phyloP scores from a whole-genome alignment of 345 rosid species.

The Citrus sinensis region DNA sequence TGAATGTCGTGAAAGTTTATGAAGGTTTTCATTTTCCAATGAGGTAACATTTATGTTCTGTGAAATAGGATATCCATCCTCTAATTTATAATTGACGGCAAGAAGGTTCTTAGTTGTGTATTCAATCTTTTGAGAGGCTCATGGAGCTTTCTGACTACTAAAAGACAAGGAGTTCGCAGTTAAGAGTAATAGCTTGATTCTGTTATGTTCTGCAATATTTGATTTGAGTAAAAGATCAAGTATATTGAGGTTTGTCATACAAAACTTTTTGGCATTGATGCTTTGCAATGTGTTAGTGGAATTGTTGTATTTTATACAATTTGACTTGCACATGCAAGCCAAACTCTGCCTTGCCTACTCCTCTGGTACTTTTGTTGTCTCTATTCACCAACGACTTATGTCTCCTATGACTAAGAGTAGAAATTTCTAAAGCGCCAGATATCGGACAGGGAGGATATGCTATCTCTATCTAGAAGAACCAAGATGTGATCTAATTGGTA shows the following conservation, averaged over 20 bases:
- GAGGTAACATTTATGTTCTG: constrained; percentile 17
- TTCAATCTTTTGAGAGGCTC: constrained; percentile 16
- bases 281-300: constrained; percentile 13
- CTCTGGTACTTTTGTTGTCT: too few relatives aligned
- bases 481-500: constrained; percentile 17
- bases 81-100: constrained; percentile 17
- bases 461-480: constrained; percentile 29
- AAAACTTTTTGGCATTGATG: constrained; percentile 24
- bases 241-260: not conserved
- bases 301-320: constrained; percentile 17
- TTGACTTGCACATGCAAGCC: constrained; percentile 19
- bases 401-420: constrained; percentile 23
- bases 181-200: constrained; percentile 17
- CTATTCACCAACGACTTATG: constrained; percentile 10
- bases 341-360: not conserved
- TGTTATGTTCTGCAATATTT: not conserved
- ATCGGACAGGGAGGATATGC: constrained; percentile 17
- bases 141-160: not conserved
- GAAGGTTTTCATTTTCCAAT: constrained; percentile 8
- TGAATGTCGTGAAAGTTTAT: constrained; percentile 17
- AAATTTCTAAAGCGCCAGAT: constrained; percentile 23
- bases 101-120: constrained; percentile 17
- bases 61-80: constrained; percentile 18
- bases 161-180: constrained; percentile 9
- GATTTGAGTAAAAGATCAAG: too few relatives aligned